phyloP scores from a whole-genome alignment of 257 asterid genomes.

The Ballota nigra region DNA sequence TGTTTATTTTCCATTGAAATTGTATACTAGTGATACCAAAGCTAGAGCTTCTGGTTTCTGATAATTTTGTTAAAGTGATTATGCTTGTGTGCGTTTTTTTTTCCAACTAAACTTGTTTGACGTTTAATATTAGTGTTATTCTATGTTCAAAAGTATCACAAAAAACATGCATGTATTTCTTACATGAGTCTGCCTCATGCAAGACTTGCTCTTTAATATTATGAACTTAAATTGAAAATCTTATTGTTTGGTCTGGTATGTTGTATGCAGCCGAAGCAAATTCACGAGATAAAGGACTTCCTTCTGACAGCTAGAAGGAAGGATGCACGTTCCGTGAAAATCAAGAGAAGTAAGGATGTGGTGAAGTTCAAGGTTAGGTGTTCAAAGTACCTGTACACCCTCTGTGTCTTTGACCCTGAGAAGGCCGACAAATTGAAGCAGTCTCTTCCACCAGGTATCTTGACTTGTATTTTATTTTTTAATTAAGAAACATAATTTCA shows the following conservation, averaged over 20 bases:
- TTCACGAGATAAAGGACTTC: slow-evolving; percentile 61
- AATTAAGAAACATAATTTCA: not conserved
- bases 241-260: not conserved
- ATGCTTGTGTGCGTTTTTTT: not conserved
- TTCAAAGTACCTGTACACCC: slow-evolving; percentile 56
- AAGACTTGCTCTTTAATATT: no score
- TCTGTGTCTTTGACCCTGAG: slow-evolving; percentile 44
- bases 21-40: not conserved
- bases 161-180: no score
- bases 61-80: not conserved
- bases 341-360: slow-evolving; percentile 52
- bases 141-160: no score
- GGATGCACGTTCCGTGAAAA: slow-evolving; percentile 53
- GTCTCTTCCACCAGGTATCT: slow-evolving; percentile 54
- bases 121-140: no score
- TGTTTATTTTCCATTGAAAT: no score
- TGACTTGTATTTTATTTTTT: not conserved
- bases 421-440: slow-evolving; percentile 61
- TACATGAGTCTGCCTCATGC: no score
- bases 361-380: slow-evolving; percentile 63
- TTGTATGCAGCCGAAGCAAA: slow-evolving; percentile 50
- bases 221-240: not conserved
- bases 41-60: not conserved
- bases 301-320: slow-evolving; percentile 57
- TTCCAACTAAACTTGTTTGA: no score